Evolutionary conservation across 1,139 yeast species (phyloP), one percentile per base, ranked within the genome.

Genomic region (Hyphopichia burtonii): DNA sequence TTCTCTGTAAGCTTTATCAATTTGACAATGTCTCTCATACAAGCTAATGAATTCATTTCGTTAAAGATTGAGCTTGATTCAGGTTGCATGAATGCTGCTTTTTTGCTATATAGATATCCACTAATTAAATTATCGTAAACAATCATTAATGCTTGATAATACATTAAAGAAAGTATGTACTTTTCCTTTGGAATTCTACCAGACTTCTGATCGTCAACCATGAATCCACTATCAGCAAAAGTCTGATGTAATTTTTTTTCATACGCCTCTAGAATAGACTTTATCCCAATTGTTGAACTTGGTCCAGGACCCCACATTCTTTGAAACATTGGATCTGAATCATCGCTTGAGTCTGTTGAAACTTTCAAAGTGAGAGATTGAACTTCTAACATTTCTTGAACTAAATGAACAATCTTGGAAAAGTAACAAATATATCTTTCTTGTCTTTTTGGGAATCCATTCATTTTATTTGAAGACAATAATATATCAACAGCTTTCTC

Each of bases 41-140:
- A 69, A 23, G 61, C 38, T 8, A 41, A 28, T 3, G 27, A 10
- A 18, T 27, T 34, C 7, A 32, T 15, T 8, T 27, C 30, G 16
- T 18, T 20, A 4, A 38, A 20, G 10, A 38, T 12, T 35, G 44
- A 14, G 38, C 22, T 17, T 38, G 43, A 46, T 38, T 31, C 35
- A 46, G 39, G 39, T 47, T 40, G 35, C 44, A 44, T 20, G 16
- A 31, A 30, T 19, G 34, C 41, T 3, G 15, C 5, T 34, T 33
- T 28, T 8, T 22, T 27, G 14, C 31, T 38, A 17, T 39, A 44
- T 27, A 68, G 47, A 20, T 59, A 61, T 17, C 63, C 54, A 50
- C 70, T 66, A 11, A 72, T 66, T 20, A 76, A 61, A 44, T 71
- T 74, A 48, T 77, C 82, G 49, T 76, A 74, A 56, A 74, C 68